Evolutionary conservation across 257 asterid genomes (phyloP).

Genomic region (Nyctanthes arbortristis): DNA sequence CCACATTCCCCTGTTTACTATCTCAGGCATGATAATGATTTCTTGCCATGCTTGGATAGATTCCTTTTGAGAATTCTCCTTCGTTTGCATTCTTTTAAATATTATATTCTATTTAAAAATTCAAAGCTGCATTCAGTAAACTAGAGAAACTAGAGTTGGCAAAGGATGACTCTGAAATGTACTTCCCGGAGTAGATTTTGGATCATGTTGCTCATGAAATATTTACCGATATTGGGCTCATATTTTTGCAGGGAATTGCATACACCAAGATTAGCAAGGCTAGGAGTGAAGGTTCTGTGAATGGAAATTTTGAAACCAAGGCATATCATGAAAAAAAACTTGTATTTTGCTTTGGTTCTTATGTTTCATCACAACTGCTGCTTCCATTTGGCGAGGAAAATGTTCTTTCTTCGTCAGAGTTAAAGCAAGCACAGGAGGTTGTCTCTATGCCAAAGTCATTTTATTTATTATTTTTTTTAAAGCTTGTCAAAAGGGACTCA

Average conservation of each 20-base stretch:
- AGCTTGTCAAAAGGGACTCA: not conserved
- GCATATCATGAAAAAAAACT: conserved; percentile 90
- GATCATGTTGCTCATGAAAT: not conserved
- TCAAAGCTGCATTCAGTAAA: conserved; percentile 10
- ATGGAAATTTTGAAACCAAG: conserved; percentile 86
- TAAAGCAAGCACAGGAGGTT: conserved; percentile 94
- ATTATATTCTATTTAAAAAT: conserved; percentile 1
- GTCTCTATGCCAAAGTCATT: conserved; percentile 21
- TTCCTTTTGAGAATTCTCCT: not conserved
- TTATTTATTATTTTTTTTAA: not conserved
- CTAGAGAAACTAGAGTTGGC: conserved; percentile 5
- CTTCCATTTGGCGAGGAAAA: conserved; percentile 97
- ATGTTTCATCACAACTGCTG: conserved; percentile 81
- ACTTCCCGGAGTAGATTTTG: not conserved
- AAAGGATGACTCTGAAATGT: not conserved
- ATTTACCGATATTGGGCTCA: conserved; percentile 12
- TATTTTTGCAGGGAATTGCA: conserved; percentile 79
- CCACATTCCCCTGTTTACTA: not conserved
- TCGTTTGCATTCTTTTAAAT: not conserved
- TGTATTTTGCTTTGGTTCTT: conserved; percentile 93
- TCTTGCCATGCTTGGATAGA: conserved; percentile 10
- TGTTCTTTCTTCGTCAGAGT: conserved; percentile 74
- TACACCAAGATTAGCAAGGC: conserved; percentile 88
- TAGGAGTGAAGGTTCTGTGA: conserved; percentile 56
- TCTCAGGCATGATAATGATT: conserved; percentile 17